Conservation (phyloP, 495 filamentous ascomycete genomes). For the Talaromyces thailandensis region DNA sequence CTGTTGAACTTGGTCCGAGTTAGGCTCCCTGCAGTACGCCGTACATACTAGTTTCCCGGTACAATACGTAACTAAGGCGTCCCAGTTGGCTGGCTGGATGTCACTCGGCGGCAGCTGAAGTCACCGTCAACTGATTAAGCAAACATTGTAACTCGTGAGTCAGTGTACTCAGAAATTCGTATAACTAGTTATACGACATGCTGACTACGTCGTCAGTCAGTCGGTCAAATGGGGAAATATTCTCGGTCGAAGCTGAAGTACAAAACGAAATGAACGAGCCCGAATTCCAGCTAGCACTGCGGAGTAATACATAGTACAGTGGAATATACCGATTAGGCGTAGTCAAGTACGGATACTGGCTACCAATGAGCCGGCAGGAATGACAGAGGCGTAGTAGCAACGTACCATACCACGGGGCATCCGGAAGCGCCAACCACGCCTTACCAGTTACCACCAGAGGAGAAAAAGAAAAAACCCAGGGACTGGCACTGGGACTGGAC, state of each 20-base stretch:
- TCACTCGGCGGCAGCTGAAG: background rate
- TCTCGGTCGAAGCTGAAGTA: background rate
- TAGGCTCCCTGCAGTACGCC: background rate
- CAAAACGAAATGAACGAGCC: background rate
- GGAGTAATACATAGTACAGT: too few relatives aligned
- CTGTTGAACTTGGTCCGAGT: too few relatives aligned
- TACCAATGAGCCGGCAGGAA: background rate
- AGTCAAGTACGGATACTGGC: background rate
- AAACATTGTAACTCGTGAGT: background rate
- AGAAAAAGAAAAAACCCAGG: background rate
- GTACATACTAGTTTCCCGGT: background rate
- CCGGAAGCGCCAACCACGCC: background rate
- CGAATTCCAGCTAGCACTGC: background rate
- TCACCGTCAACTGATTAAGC: background rate
- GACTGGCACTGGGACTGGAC: background rate
- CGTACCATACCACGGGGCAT: background rate
- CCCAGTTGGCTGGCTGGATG: background rate
- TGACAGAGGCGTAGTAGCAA: background rate
- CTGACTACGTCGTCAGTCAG: background rate
- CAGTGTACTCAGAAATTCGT: background rate
- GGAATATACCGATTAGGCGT: background rate
- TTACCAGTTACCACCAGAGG: background rate
- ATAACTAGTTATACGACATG: background rate
- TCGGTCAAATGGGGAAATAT: background rate
- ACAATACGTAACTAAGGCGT: background rate